Evolutionary conservation across 495 filamentous ascomycete genomes (phyloP).

Genomic region (Trichodelitschia bisporula): DNA sequence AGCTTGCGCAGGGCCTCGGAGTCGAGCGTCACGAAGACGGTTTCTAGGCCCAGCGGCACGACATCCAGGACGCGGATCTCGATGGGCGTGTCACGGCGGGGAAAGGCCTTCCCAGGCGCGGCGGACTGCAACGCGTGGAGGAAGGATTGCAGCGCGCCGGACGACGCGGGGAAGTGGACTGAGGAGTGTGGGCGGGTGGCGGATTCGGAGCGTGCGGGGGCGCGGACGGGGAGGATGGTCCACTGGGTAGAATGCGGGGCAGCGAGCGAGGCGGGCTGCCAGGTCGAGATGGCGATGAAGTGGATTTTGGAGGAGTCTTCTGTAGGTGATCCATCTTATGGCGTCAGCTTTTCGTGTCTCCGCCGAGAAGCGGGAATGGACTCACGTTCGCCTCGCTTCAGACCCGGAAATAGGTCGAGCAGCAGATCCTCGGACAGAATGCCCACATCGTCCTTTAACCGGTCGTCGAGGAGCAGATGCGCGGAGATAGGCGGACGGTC

Average conservation of each 20-base stretch:
- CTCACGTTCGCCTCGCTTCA: constrained; percentile 10
- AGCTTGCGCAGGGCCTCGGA: constrained; percentile 39
- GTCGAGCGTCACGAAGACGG: constrained; percentile 65
- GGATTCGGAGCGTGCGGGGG: constrained; percentile 10
- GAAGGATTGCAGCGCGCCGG: constrained; percentile 56
- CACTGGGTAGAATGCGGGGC: constrained; percentile 41
- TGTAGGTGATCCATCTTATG: not conserved
- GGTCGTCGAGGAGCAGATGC: constrained; percentile 47
- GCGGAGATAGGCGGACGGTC: constrained; percentile 32
- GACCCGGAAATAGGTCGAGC: constrained; percentile 45
- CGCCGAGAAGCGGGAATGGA: not conserved
- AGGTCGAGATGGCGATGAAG: constrained; percentile 63
- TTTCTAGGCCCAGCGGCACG: constrained; percentile 51
- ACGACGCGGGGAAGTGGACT: constrained; percentile 58
- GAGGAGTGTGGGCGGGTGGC: constrained; percentile 36
- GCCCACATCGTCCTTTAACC: constrained; percentile 69
- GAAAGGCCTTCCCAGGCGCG: constrained; percentile 32
- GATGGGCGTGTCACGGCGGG: constrained; percentile 21
- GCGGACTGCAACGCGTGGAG: constrained; percentile 31
- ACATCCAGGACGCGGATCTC: constrained; percentile 69
- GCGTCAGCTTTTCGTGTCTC: not conserved
- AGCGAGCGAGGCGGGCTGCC: constrained; percentile 31
- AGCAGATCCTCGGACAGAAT: constrained; percentile 72
- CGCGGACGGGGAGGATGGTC: constrained; percentile 62
- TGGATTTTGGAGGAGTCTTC: too few species aligned